Conservation (phyloP, 2,329 filamentous ascomycete genomes). For the Phyllosticta citrichinensis region DNA sequence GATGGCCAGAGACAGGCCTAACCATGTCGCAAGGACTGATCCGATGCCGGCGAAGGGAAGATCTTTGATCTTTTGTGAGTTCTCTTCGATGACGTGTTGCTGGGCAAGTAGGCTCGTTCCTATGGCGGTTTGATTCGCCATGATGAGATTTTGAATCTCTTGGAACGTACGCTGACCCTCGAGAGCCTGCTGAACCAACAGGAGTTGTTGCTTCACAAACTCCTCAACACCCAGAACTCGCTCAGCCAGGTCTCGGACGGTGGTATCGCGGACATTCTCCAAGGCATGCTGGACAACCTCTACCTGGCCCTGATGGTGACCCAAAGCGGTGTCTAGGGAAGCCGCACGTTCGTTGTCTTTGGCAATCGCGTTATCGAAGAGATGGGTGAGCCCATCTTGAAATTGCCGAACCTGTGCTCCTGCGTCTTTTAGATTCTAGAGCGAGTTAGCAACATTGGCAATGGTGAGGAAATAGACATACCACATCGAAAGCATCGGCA, state of each 20-base stretch:
- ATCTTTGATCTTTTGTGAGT: not conserved
- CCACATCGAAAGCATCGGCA: not conserved
- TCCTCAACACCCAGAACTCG: not conserved
- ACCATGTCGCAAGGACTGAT: not conserved
- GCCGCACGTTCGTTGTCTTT: not conserved
- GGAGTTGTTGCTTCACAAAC: not conserved
- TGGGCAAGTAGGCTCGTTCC: not conserved
- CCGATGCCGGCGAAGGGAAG: not conserved
- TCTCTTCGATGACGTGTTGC: slow-evolving; percentile 1
- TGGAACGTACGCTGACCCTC: not conserved
- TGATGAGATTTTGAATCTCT: slow-evolving; percentile 1
- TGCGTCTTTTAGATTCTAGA: slow-evolving; percentile 10
- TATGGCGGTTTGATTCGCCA: not conserved
- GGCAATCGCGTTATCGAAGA: slow-evolving; percentile 1
- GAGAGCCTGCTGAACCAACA: not conserved
- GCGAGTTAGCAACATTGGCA: not conserved
- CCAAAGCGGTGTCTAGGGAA: not conserved
- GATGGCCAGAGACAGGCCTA: not conserved
- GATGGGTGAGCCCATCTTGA: not conserved
- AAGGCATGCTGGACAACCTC: not conserved
- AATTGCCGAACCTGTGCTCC: slow-evolving; percentile 14
- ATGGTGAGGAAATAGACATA: not conserved
- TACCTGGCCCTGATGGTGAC: not conserved
- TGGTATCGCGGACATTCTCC: not conserved
- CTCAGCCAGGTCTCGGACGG: not conserved